phyloP scores from a whole-genome alignment of 768 basidiomycete species.

The Tricholoma sp. region DNA sequence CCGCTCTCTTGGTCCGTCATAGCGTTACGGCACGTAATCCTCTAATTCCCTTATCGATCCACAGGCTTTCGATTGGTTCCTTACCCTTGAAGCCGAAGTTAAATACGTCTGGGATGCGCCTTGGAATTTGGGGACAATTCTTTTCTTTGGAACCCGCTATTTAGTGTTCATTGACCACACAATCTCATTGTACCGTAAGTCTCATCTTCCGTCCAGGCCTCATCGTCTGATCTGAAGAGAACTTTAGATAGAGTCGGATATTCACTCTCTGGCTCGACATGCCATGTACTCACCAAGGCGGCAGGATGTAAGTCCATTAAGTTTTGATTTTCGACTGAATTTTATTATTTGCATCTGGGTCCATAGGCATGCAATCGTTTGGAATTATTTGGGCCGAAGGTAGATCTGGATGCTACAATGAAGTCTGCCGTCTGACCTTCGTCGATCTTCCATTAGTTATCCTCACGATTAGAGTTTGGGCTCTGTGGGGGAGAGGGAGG shows the following conservation, averaged over 20 bases:
- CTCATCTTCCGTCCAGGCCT: background rate
- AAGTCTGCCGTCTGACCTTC: background rate
- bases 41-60: background rate
- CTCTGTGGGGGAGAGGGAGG: slow-evolving; percentile 1
- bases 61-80: slow-evolving; percentile 1
- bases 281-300: background rate
- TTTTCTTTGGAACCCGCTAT: background rate
- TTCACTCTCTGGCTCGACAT: background rate
- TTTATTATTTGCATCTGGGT: background rate
- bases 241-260: background rate
- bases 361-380: background rate
- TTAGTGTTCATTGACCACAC: background rate
- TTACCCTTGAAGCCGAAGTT: background rate
- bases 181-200: background rate
- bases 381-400: slow-evolving; percentile 1
- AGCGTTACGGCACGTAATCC: background rate
- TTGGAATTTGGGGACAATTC: background rate
- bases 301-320: background rate
- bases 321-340: background rate
- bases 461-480: slow-evolving; percentile 1
- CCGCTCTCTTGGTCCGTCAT: background rate
- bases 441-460: background rate
- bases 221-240: background rate
- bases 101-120: background rate
- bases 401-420: background rate